Conservation (phyloP, 2,329 filamentous ascomycete genomes). For the Neoarthrinium moseri region DNA sequence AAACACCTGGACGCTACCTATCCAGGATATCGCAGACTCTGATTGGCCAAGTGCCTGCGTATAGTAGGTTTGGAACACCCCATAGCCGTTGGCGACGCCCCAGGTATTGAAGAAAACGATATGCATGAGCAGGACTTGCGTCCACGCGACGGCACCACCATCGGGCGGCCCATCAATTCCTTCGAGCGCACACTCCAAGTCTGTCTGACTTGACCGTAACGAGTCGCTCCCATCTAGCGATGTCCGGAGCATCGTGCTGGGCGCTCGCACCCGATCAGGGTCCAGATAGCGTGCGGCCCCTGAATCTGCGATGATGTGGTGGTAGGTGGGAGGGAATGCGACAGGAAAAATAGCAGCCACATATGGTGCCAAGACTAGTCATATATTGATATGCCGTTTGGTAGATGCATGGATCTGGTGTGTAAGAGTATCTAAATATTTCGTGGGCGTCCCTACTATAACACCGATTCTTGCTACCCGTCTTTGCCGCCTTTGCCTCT, state of each 20-base stretch:
- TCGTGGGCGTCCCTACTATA: too few species aligned
- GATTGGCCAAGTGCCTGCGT: slow-evolving; percentile 28
- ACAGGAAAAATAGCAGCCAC: too few species aligned
- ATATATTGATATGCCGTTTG: too few species aligned
- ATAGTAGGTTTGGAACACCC: slow-evolving; percentile 52
- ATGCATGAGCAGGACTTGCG: slow-evolving; percentile 41
- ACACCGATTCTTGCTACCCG: too few species aligned
- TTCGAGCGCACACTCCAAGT: neutral
- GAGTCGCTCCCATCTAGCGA: neutral
- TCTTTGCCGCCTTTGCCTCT: neutral
- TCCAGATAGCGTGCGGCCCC: too few species aligned
- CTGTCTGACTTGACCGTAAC: neutral
- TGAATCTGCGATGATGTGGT: too few species aligned
- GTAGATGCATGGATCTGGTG: too few species aligned
- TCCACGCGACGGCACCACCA: slow-evolving; percentile 35
- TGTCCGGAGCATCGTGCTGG: too few species aligned
- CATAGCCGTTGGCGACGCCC: slow-evolving; percentile 40
- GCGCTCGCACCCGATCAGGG: too few species aligned
- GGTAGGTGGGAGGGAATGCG: too few species aligned
- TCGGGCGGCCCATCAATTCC: slow-evolving; percentile 8
- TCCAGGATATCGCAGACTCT: slow-evolving; percentile 49
- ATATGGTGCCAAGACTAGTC: too few species aligned
- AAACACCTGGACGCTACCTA: slow-evolving; percentile 49
- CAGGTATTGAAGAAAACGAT: slow-evolving; percentile 48
- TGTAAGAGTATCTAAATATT: too few species aligned